Evolutionary conservation across 2,329 filamentous ascomycete species (phyloP).

Genomic region (Colletotrichum navitas): DNA sequence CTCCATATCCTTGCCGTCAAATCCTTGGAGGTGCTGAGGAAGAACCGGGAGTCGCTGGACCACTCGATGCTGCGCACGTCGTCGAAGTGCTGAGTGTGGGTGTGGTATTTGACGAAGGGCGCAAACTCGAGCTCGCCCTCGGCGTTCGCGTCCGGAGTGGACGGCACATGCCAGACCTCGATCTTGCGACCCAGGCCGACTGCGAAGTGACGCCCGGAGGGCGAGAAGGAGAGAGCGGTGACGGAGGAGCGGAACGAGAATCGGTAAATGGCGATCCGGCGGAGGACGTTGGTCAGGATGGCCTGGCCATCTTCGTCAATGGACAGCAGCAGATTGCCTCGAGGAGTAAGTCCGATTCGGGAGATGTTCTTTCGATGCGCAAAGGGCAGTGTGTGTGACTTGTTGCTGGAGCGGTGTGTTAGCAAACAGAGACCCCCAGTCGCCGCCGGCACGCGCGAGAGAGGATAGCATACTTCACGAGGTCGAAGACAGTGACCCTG

Average conservation of each 20-base stretch:
- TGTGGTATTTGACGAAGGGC: conserved; percentile 89
- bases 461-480: conserved; percentile 80
- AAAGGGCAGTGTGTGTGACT: conserved; percentile 88
- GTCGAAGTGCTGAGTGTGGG: conserved; percentile 91
- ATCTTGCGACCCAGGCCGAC: conserved; percentile 88
- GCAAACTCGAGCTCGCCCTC: conserved; percentile 93
- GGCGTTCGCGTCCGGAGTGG: conserved; percentile 82
- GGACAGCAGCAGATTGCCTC: conserved; percentile 91
- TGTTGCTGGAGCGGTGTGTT: conserved; percentile 70
- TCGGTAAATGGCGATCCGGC: conserved; percentile 89
- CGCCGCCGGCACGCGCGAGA: background rate
- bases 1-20: conserved; percentile 97
- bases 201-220: conserved; percentile 90
- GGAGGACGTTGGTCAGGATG: conserved; percentile 90
- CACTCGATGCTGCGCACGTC: conserved; percentile 88
- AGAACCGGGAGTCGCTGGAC: conserved; percentile 96
- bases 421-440: conserved; percentile 6
- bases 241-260: conserved; percentile 93
- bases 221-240: conserved; percentile 88
- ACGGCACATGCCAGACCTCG: conserved; percentile 96
- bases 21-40: conserved; percentile 92
- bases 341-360: conserved; percentile 87
- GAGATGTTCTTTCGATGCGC: conserved; percentile 94
- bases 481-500: conserved; percentile 93
- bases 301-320: conserved; percentile 95